Conservation (phyloP, 305 asterid species). For the Fraxinus baroniana region DNA sequence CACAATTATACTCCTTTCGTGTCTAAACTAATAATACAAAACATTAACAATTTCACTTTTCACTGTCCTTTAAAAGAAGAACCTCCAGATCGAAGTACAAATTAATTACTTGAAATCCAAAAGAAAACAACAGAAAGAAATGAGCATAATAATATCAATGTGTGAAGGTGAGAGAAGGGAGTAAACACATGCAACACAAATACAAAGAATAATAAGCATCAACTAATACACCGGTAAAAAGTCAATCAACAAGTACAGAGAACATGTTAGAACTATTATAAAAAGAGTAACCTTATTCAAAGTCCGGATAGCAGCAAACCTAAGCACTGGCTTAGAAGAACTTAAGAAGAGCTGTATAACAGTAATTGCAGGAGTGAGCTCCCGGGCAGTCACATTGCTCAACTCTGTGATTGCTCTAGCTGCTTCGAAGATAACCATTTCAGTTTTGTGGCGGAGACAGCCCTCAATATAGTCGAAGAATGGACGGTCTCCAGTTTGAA, state of each 20-base stretch:
- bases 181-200: neutral
- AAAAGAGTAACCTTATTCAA: conserved; percentile 71
- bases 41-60: neutral
- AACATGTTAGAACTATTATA: neutral
- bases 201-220: neutral
- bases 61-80: neutral
- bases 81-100: neutral
- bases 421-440: conserved; percentile 94
- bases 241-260: neutral
- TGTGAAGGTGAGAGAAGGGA: conserved; percentile 5
- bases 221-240: conserved; percentile 3
- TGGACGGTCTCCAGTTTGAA: conserved; percentile 79
- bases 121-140: neutral
- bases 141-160: neutral
- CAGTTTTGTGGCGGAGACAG: conserved; percentile 93
- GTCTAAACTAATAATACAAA: neutral
- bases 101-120: neutral
- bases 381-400: conserved; percentile 74
- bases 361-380: conserved; percentile 89
- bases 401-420: conserved; percentile 94
- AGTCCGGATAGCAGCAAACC: conserved; percentile 96
- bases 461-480: conserved; percentile 91
- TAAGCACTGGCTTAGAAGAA: conserved; percentile 89
- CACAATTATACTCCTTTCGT: neutral
- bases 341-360: conserved; percentile 85